Conservation (phyloP, 345 rosid species). For the Populus euphratica region DNA sequence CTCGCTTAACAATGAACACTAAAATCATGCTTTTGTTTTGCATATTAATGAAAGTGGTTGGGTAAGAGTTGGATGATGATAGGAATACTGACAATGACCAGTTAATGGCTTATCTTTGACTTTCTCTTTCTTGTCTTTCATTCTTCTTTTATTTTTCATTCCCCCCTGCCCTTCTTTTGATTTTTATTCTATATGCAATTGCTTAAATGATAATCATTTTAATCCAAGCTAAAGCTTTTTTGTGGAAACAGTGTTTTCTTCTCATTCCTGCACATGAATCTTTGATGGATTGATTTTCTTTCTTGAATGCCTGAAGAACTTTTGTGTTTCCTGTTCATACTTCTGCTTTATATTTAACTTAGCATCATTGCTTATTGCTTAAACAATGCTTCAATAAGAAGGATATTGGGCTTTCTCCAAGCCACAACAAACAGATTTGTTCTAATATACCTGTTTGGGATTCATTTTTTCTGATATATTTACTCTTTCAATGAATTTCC, state of each 20-base stretch:
- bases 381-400: neutral
- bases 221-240: neutral
- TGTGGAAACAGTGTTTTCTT: neutral
- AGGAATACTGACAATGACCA: neutral
- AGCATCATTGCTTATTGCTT: neutral
- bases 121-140: neutral
- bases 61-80: neutral
- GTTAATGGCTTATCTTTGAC: neutral
- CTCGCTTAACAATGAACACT: neutral
- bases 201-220: too few relatives aligned
- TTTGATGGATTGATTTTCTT: neutral
- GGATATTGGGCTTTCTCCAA: neutral
- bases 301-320: neutral
- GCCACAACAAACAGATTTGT: neutral
- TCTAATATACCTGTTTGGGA: neutral
- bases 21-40: neutral
- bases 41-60: neutral
- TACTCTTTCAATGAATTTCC: slow-evolving; percentile 26
- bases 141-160: neutral
- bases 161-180: neutral
- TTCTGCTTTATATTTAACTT: neutral
- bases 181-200: too few relatives aligned
- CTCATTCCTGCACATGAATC: neutral
- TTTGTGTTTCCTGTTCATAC: neutral
- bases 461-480: slow-evolving; percentile 8